These are phyloP conservation scores for Talaromyces sp. DNA, from an alignment of 2,329 filamentous ascomycete genomes.

Conservation along the genomic window DNA sequence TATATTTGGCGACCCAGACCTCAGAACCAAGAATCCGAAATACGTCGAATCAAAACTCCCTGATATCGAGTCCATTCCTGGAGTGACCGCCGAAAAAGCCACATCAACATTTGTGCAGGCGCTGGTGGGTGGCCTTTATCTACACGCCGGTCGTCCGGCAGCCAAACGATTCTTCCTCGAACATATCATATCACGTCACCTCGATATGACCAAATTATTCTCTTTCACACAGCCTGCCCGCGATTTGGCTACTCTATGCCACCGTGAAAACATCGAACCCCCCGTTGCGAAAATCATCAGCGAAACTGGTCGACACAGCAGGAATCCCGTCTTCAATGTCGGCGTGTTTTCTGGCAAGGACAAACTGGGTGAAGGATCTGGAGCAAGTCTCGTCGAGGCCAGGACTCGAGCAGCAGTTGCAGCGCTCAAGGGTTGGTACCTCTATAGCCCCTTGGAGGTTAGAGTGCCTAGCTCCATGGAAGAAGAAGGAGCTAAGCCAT, in stretches of 20 bases:
- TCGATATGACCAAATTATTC: constrained; percentile 77
- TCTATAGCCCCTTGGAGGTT: constrained; percentile 76
- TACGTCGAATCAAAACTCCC: constrained; percentile 23
- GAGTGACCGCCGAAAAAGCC: constrained; percentile 57
- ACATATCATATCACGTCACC: constrained; percentile 77
- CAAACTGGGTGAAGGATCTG: constrained; percentile 88
- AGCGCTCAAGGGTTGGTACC: constrained; percentile 89
- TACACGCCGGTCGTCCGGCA: constrained; percentile 76
- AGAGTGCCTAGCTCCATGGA: constrained; percentile 70
- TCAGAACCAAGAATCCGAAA: constrained; percentile 33
- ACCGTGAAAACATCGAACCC: constrained; percentile 81
- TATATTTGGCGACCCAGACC: constrained; percentile 70
- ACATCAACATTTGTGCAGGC: constrained; percentile 78
- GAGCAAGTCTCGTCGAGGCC: constrained; percentile 73
- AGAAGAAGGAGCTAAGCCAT: constrained; percentile 59
- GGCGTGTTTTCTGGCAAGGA: constrained; percentile 90
- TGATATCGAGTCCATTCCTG: constrained; percentile 25
- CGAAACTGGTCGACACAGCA: constrained; percentile 82
- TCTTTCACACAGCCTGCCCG: constrained; percentile 78
- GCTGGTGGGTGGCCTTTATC: constrained; percentile 78
- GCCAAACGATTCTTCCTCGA: constrained; percentile 78
- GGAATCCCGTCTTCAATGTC: constrained; percentile 87
- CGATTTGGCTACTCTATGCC: constrained; percentile 80
- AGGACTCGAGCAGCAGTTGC: constrained; percentile 77
- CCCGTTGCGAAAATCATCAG: constrained; percentile 84